Conservation (phyloP, 2,329 filamentous ascomycete genomes). For the Pestalotiopsis sp. region DNA sequence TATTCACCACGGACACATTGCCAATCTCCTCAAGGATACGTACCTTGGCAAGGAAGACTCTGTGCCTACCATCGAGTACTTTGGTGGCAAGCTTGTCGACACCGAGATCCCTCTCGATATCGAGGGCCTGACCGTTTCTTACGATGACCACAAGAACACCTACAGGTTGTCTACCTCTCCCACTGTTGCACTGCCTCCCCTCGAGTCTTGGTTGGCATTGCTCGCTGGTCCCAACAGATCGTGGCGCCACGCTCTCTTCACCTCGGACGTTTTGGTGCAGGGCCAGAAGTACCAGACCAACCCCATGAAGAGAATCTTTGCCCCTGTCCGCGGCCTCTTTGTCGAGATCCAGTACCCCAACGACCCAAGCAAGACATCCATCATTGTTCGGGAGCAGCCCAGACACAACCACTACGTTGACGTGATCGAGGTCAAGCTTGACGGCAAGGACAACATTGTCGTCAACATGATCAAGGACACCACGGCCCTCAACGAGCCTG, state of each 20-base stretch:
- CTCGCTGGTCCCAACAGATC: conserved; percentile 84
- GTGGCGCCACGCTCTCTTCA: conserved; percentile 94
- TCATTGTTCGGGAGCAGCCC: conserved; percentile 85
- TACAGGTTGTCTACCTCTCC: conserved; percentile 82
- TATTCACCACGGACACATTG: conserved; percentile 87
- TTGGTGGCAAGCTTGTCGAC: conserved; percentile 84
- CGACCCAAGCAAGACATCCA: conserved; percentile 79
- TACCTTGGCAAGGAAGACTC: conserved; percentile 74
- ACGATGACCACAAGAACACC: conserved; percentile 77
- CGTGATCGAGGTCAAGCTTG: conserved; percentile 82
- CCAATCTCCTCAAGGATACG: conserved; percentile 74
- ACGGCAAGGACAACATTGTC: conserved; percentile 75
- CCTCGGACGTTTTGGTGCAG: conserved; percentile 90
- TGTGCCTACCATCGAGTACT: conserved; percentile 90
- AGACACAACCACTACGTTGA: conserved; percentile 84
- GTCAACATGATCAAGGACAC: conserved; percentile 93
- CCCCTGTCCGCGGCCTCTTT: conserved; percentile 81
- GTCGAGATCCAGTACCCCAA: conserved; percentile 86
- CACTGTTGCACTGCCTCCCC: conserved; percentile 72
- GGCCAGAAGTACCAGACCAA: conserved; percentile 97
- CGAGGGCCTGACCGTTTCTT: conserved; percentile 82
- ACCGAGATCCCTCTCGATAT: conserved; percentile 73
- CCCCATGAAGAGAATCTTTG: conserved; percentile 89
- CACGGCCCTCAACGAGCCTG: conserved; percentile 79
- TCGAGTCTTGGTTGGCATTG: conserved; percentile 85